Evolutionary conservation across 345 rosid species (phyloP), one percentile per base, ranked within the genome.

Genomic region (Pelargonium nanum): DNA sequence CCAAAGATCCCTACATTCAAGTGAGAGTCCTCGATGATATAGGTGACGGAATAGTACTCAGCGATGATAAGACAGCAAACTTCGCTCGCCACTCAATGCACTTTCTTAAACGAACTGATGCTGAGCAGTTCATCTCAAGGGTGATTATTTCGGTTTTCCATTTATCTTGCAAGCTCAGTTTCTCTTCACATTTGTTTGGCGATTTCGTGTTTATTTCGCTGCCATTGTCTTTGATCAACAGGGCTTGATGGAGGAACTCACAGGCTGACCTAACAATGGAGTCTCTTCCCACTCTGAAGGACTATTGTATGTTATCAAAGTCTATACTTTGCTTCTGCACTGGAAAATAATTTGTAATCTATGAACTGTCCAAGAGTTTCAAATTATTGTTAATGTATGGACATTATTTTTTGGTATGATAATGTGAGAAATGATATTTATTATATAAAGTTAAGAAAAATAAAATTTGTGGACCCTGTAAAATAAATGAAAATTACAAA

Each of bases 161-260:
- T 24, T 67, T 60, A 24, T 19, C 24, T 53, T 15, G 26, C 22
- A 55, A 56, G 19, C 52, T 56, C 15, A 19, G 30, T 15, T 67
- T 19, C 26, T 52, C 9, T 9, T 44, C 23, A 34, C 21, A 34
- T 57, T 26, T 6, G 17, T 34, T 55, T 24, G 24, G 17, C 19
- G 26, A 10, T 32, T 57, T 53, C 4, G 26, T 6, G 7, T 22
- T 22, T 12, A 1, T 23, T 15, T 21, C 17, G 21, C 16, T 50
- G 24, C 22, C 7, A 9, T 10, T 55, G 65, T 63, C 54, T 52
- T 70, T 67, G 21, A 67, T 68, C 56, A 64, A 74, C 83, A 92
- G 95, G 98, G 98, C 19, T 70, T 85, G 78, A 89, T 89, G 97
- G 96, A 87, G 75, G 97, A 87, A 79, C 83, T 92, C 22, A 55